Evolutionary conservation across 352 stramenopile species (phyloP).

Genomic region (Globisporangium ultimum): DNA sequence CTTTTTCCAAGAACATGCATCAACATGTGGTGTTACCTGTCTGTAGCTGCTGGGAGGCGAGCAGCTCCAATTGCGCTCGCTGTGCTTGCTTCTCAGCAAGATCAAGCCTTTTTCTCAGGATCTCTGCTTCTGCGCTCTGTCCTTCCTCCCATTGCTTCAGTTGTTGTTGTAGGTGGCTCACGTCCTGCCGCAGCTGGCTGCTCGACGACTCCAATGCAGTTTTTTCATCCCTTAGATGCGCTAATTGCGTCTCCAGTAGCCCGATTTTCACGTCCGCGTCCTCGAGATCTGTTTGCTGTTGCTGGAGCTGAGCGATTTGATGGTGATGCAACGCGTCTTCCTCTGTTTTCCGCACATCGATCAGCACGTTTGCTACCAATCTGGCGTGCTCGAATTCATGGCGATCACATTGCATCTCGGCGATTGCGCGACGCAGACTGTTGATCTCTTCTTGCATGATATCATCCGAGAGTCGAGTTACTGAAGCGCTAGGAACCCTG

Average conservation of each 20-base stretch:
- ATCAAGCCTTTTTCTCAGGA: conserved; percentile 42
- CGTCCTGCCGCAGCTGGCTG: conserved; percentile 15
- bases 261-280: conserved; percentile 13
- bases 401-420: conserved; percentile 33
- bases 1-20: conserved; percentile 2
- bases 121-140: conserved; percentile 50
- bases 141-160: conserved; percentile 19
- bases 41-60: conserved; percentile 19
- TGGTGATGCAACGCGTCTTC: conserved; percentile 17
- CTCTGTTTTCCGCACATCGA: conserved; percentile 16
- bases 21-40: neutral
- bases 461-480: conserved; percentile 19
- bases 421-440: conserved; percentile 33
- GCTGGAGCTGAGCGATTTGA: conserved; percentile 30
- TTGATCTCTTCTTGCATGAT: conserved; percentile 53
- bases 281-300: conserved; percentile 27
- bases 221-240: conserved; percentile 20
- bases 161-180: conserved; percentile 16
- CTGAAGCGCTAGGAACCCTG: neutral
- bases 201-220: neutral
- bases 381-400: conserved; percentile 30
- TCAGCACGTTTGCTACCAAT: conserved; percentile 15
- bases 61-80: conserved; percentile 26
- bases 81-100: conserved; percentile 20
- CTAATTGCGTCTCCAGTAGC: conserved; percentile 23